phyloP scores from a whole-genome alignment of 2,329 filamentous ascomycete genomes.

The Aspergillus fischeri region DNA sequence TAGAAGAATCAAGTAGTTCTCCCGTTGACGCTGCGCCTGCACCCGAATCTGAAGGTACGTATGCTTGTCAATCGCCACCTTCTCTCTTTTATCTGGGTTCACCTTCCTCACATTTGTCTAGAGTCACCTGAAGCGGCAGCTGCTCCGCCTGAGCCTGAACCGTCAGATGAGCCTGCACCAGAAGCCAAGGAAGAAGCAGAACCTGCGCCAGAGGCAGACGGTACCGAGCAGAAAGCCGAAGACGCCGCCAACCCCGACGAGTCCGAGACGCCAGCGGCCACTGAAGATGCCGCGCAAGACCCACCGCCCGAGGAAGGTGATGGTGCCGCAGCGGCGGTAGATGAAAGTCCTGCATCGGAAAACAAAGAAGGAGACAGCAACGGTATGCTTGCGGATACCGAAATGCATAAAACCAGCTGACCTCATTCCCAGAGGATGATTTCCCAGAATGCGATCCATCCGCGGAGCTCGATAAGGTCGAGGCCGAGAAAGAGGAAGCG shows the following conservation, averaged over 20 bases:
- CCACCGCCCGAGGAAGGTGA: neutral
- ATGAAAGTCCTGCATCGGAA: constrained; percentile 6
- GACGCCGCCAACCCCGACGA: constrained; percentile 9
- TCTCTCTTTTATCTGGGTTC: neutral
- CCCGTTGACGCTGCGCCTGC: constrained; percentile 22
- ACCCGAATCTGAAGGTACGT: constrained; percentile 30
- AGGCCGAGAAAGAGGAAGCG: constrained; percentile 31
- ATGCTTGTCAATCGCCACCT: neutral
- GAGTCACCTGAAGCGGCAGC: constrained; percentile 26
- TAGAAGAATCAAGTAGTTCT: constrained; percentile 20
- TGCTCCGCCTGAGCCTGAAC: constrained; percentile 21
- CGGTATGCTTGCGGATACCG: constrained; percentile 17
- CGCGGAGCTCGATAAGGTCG: constrained; percentile 28
- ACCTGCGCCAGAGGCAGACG: constrained; percentile 9
- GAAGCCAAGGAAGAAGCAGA: constrained; percentile 21
- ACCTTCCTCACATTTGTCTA: constrained; percentile 6
- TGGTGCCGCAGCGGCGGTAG: neutral
- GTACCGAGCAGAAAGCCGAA: constrained; percentile 3
- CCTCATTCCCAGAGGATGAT: constrained; percentile 26
- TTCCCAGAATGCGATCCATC: constrained; percentile 31
- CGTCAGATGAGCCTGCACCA: constrained; percentile 14
- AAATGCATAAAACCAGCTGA: constrained; percentile 7
- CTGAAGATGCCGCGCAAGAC: constrained; percentile 14
- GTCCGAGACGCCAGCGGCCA: constrained; percentile 2
- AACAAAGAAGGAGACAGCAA: constrained; percentile 15